These are phyloP conservation scores for Aspergillus cristatus DNA, from an alignment of 495 filamentous ascomycete genomes.

Conservation along the genomic window DNA sequence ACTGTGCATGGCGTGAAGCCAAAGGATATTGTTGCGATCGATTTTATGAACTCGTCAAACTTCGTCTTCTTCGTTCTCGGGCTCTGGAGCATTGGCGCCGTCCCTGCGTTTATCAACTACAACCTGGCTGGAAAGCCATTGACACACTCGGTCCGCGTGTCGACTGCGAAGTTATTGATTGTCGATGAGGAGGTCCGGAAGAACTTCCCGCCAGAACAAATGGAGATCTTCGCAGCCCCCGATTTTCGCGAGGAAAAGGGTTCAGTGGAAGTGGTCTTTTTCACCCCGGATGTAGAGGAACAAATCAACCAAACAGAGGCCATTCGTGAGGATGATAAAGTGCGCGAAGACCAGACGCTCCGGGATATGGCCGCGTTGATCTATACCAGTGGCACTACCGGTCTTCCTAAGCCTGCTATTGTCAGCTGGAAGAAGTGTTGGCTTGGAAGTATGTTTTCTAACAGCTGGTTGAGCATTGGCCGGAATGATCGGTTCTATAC, in stretches of 20 bases:
- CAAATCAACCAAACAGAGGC: slow-evolving; percentile 49
- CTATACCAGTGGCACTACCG: slow-evolving; percentile 84
- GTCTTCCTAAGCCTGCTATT: slow-evolving; percentile 83
- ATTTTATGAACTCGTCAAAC: slow-evolving; percentile 77
- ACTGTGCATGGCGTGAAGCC: slow-evolving; percentile 57
- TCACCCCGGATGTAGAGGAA: slow-evolving; percentile 53
- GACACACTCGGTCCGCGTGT: slow-evolving; percentile 66
- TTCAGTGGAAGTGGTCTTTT: slow-evolving; percentile 51
- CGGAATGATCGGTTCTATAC: slow-evolving; percentile 72
- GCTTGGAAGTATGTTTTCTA: slow-evolving; percentile 43
- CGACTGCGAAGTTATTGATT: slow-evolving; percentile 59
- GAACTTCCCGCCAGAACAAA: slow-evolving; percentile 38
- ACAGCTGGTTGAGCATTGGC: slow-evolving; percentile 45
- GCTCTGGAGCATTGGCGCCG: slow-evolving; percentile 80
- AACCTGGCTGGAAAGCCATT: slow-evolving; percentile 71
- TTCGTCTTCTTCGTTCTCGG: slow-evolving; percentile 81
- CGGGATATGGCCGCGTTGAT: slow-evolving; percentile 66
- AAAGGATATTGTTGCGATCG: slow-evolving; percentile 77
- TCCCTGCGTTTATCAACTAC: slow-evolving; percentile 92
- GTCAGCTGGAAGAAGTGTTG: slow-evolving; percentile 67
- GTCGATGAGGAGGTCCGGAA: slow-evolving; percentile 62
- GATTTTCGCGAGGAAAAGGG: slow-evolving; percentile 38
- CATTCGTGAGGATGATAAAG: slow-evolving; percentile 53
- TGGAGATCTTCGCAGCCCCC: slow-evolving; percentile 32
- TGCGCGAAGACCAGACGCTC: slow-evolving; percentile 39